Evolutionary conservation across 768 basidiomycete species (phyloP), one percentile per base, ranked within the genome.

Genomic region (Suillus variegatus): DNA sequence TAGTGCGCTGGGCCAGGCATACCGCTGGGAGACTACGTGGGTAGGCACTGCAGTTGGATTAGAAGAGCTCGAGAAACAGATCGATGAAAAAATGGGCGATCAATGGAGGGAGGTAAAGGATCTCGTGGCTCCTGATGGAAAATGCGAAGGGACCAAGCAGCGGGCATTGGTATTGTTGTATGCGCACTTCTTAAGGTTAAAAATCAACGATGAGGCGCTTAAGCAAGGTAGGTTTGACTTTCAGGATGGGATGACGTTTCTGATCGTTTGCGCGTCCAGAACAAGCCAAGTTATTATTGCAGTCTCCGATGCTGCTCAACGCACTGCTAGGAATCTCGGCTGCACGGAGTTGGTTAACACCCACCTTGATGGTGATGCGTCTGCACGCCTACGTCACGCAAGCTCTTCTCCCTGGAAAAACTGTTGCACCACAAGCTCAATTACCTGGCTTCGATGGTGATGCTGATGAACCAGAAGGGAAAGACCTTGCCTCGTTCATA

Each of bases 341-440:
- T 22, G 85, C 95, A 0, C 93, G 95, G 68, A 94, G 88, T 72
- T 99, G 96, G 96, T 86, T 99, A 10, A 72, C 84, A 6, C 90
- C 94, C 1, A 89, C 93, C 0, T 80, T 96, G 44, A 80, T 85
- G 38, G 82, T 89, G 70, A 92, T 97, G 86, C 90, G 89, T 46
- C 79, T 99, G 35, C 91, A 96, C 69, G 86, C 92, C 5, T 88
- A 88, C 75, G 81, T 99, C 41, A 84, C 87, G 0, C 97, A 99
- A 78, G 97, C 94, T 0, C 79, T 95, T 22, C 78, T 86, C 4
- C 91, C 91, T 2, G 84, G 85, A 56, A 79, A 82, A 46, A 60
- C 65, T 22, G 74, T 74, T 14, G 72, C 80, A 13, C 78, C 72
- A 22, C 85, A 94, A 56, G 86, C 90, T 0, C 95, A 97, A 70